phyloP scores from a whole-genome alignment of 768 basidiomycete species.

The Leccinum fibrillosum region DNA sequence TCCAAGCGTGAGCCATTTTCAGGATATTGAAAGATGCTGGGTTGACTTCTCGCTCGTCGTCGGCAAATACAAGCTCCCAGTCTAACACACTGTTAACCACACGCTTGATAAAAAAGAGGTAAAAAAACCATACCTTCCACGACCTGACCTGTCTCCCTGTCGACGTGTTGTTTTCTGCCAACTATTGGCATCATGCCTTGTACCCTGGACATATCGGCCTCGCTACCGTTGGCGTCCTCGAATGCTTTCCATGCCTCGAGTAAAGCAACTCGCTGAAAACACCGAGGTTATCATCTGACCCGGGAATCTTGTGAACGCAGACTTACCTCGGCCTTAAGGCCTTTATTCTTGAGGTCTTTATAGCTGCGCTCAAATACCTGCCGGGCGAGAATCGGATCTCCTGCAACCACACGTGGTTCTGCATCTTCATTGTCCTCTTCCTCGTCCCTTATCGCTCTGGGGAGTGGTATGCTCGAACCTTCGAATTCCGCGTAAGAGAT shows the following conservation, averaged over 20 bases:
- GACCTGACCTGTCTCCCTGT: constrained; percentile 79
- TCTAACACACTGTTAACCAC: constrained; percentile 44
- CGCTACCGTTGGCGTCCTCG: constrained; percentile 75
- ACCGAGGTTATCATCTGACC: constrained; percentile 1
- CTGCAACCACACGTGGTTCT: constrained; percentile 59
- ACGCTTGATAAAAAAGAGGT: neutral
- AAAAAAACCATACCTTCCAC: constrained; percentile 65
- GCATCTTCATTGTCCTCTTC: constrained; percentile 58
- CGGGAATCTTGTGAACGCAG: neutral
- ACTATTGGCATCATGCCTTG: constrained; percentile 92
- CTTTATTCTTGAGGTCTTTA: constrained; percentile 77
- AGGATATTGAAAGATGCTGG: constrained; percentile 94
- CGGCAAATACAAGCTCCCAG: constrained; percentile 93
- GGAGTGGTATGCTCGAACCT: constrained; percentile 67
- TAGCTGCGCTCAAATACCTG: constrained; percentile 86
- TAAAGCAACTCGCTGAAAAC: constrained; percentile 76
- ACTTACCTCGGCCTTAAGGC: constrained; percentile 84
- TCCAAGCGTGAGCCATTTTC: constrained; percentile 94
- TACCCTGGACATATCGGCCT: constrained; percentile 75
- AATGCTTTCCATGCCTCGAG: constrained; percentile 96
- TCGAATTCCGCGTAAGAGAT: constrained; percentile 94
- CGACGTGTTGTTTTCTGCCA: constrained; percentile 78
- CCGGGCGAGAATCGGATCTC: constrained; percentile 67
- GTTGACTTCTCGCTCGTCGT: constrained; percentile 93
- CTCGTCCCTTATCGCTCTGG: constrained; percentile 63